Percentiles rank a stretch among this genome's conserved stretches.
phyloP scores from a whole-genome alignment of 345 rosid genomes.

The Bruguiera parviflora region DNA sequence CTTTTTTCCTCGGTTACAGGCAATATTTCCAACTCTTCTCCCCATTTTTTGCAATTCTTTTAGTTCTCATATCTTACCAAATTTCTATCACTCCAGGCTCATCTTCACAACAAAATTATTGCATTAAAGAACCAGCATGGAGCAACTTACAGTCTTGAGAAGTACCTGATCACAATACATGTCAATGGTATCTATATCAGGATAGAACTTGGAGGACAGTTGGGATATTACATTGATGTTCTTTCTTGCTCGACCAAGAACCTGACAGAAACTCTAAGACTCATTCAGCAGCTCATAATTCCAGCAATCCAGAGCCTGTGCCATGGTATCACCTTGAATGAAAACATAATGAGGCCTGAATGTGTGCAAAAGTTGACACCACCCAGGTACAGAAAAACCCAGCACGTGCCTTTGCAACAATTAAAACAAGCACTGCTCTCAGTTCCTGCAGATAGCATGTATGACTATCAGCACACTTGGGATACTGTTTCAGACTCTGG shows the following conservation, averaged over 20 bases:
- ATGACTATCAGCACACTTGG: constrained; percentile 97
- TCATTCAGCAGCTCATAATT: constrained; percentile 66
- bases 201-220: constrained; percentile 89
- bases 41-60: not conserved
- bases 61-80: not conserved
- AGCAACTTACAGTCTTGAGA: constrained; percentile 82
- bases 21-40: constrained; percentile 17
- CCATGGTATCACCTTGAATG: constrained; percentile 73
- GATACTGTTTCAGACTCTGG: constrained; percentile 65
- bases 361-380: constrained; percentile 72
- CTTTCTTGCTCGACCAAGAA: constrained; percentile 87
- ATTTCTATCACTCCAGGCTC: constrained; percentile 50
- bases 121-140: constrained; percentile 78
- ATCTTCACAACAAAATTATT: constrained; percentile 75
- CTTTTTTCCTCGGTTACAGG: constrained; percentile 95
- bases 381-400: constrained; percentile 72
- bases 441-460: constrained; percentile 84
- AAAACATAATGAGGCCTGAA: constrained; percentile 73
- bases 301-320: constrained; percentile 85
- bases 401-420: constrained; percentile 56
- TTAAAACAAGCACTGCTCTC: constrained; percentile 82
- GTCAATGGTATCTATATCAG: constrained; percentile 77
- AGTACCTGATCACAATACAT: constrained; percentile 63
- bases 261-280: constrained; percentile 78
- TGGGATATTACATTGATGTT: constrained; percentile 78